phyloP scores from a whole-genome alignment of 257 asterid species.

The Lavandula angustifolia region DNA sequence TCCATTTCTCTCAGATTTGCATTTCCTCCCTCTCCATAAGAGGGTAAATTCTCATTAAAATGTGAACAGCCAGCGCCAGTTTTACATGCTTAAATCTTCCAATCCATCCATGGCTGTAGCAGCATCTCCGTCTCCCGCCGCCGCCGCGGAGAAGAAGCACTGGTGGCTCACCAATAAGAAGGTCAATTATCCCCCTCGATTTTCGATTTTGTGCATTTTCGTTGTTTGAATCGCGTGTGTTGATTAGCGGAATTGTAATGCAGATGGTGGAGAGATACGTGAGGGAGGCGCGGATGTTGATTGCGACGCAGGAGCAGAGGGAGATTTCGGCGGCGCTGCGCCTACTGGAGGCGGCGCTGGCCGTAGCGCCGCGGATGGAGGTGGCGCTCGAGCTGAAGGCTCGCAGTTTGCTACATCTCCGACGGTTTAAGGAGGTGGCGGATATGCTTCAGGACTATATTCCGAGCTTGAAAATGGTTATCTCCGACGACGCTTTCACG shows the following conservation, averaged over 20 bases:
- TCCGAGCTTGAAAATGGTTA: slow-evolving; percentile 63
- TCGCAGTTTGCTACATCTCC: slow-evolving; percentile 66
- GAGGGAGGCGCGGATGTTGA: slow-evolving; percentile 69
- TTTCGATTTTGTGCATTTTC: background rate
- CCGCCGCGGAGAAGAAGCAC: slow-evolving; percentile 67
- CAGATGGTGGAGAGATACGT: slow-evolving; percentile 84
- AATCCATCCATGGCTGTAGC: slow-evolving; percentile 59
- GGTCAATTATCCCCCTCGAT: slow-evolving; percentile 16
- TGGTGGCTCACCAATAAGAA: slow-evolving; percentile 91
- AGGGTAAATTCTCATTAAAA: slow-evolving; percentile 33
- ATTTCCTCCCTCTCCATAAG: slow-evolving; percentile 24
- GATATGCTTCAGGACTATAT: slow-evolving; percentile 82
- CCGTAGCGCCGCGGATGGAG: slow-evolving; percentile 77
- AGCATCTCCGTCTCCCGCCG: slow-evolving; percentile 47
- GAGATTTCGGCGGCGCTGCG: slow-evolving; percentile 66
- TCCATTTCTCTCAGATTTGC: slow-evolving; percentile 30
- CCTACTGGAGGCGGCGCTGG: slow-evolving; percentile 67
- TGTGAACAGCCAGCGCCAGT: slow-evolving; percentile 7
- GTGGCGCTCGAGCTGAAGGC: slow-evolving; percentile 76
- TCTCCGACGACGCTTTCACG: slow-evolving; percentile 52
- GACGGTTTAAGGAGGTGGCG: slow-evolving; percentile 87
- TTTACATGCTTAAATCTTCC: slow-evolving; percentile 32
- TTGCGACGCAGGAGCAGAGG: slow-evolving; percentile 59
- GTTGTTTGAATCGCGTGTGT: background rate
- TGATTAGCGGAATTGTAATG: background rate